Conservation (phyloP, 2,329 filamentous ascomycete species). For the Plectosphaerella plurivora region DNA sequence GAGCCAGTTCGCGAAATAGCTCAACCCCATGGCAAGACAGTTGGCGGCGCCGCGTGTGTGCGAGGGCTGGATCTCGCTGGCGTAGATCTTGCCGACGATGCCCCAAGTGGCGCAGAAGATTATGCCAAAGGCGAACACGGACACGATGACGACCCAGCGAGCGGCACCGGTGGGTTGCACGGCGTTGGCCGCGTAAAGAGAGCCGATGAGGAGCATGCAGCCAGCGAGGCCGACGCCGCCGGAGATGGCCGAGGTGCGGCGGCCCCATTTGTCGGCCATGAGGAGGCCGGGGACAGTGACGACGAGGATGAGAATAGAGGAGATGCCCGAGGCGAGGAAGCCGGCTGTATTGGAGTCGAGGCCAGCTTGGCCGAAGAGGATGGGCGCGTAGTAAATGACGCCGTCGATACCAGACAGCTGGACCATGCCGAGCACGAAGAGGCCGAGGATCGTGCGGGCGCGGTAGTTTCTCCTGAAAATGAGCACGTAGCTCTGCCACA, state of each 20-base stretch:
- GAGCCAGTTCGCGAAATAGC: constrained; percentile 36
- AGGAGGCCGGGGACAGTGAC: constrained; percentile 52
- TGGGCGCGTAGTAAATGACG: constrained; percentile 59
- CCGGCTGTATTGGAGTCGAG: constrained; percentile 47
- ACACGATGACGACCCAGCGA: constrained; percentile 45
- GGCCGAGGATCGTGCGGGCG: constrained; percentile 42
- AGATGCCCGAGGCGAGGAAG: constrained; percentile 58
- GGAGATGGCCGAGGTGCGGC: constrained; percentile 47
- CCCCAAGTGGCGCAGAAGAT: constrained; percentile 46
- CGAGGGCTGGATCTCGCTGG: constrained; percentile 51
- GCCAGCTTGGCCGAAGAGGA: constrained; percentile 56
- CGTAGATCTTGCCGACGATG: constrained; percentile 51
- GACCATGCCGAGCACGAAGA: constrained; percentile 55
- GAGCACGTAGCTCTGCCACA: constrained; percentile 24
- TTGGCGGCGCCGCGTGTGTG: constrained; percentile 50
- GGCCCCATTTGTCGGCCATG: constrained; percentile 52
- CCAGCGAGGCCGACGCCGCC: constrained; percentile 46
- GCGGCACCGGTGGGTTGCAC: constrained; percentile 35
- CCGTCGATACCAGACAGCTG: constrained; percentile 61
- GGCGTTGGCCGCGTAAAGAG: constrained; percentile 41
- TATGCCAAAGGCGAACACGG: constrained; percentile 44
- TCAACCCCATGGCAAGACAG: constrained; percentile 37
- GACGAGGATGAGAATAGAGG: constrained; percentile 53
- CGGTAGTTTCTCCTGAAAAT: constrained; percentile 36
- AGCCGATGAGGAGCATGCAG: constrained; percentile 50